Evolutionary conservation across 208 protist genomes (phyloP).

Genomic region (Porcisia hertigi): DNA sequence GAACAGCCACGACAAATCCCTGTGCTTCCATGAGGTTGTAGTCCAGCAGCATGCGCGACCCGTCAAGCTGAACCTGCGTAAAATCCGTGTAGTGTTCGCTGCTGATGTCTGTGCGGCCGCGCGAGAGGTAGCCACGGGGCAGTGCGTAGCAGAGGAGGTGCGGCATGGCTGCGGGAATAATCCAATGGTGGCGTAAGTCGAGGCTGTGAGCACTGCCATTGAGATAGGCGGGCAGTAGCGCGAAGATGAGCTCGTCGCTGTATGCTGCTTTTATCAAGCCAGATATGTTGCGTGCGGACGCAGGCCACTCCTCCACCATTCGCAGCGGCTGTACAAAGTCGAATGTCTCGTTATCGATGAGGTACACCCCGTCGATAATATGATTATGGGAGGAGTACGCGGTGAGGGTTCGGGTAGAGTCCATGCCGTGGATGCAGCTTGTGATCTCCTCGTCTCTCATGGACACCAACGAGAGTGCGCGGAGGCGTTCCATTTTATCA

Average conservation of each 20-base stretch:
- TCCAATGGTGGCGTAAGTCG: slow-evolving; percentile 7
- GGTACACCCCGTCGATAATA: slow-evolving; percentile 16
- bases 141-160: slow-evolving; percentile 22
- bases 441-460: background rate
- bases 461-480: slow-evolving; percentile 2
- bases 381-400: background rate
- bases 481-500: background rate
- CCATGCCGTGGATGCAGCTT: background rate
- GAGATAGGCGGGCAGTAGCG: background rate
- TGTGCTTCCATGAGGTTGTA: too few relatives aligned
- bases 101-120: slow-evolving; percentile 5
- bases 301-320: background rate
- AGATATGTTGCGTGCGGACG: slow-evolving; percentile 3
- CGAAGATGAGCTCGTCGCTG: background rate
- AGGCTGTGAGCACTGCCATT: background rate
- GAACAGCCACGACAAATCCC: slow-evolving; percentile 1
- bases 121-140: slow-evolving; percentile 9
- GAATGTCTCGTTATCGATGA: slow-evolving; percentile 5
- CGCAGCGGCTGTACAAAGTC: slow-evolving; percentile 13
- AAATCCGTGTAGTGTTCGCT: slow-evolving; percentile 1
- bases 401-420: background rate
- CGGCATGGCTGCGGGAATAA: background rate
- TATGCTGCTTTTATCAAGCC: background rate
- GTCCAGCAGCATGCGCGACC: background rate
- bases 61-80: slow-evolving; percentile 15